Evolutionary conservation across 1,139 yeast genomes (phyloP), one percentile per base, ranked within the genome.

Genomic region (Nakaseomyces sp.): DNA sequence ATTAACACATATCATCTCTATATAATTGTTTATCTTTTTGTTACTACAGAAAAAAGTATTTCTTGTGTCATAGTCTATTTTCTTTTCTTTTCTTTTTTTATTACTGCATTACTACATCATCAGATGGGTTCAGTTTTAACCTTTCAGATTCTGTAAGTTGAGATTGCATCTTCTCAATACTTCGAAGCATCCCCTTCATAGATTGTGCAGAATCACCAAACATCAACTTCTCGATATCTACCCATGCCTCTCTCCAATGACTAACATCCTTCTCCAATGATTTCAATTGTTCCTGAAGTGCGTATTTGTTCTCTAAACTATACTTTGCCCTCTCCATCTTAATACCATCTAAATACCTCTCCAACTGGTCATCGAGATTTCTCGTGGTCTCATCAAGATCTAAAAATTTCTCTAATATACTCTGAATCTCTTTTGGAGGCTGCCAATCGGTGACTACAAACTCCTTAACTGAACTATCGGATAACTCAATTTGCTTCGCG

Each of bases 201-300:
- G 64, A 60, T 24, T 48, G 50, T 12, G 61, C 48, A 25, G 50
- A 53, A 39, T 58, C 62, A 7, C 64, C 64, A 44, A 61, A 61
- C 56, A 61, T 49, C 37, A 56, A 41, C 41, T 45, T 51, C 40
- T 61, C 65, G 24, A 60, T 50, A 28, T 53, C 50, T 19, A 57
- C 58, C 54, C 59, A 57, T 32, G 60, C 59, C 33, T 51, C 54
- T 37, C 60, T 53, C 65, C 65, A 61, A 13, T 50, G 47, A 10
- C 53, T 53, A 1, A 58, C 59, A 33, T 58, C 63, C 37, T 50
- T 53, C 9, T 51, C 55, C 24, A 60, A 36, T 16, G 49, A 45
- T 10, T 46, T 41, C 29, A 60, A 41, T 10, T 45, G 43, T n/a
- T 50, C 52, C 37, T 59, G 56, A 31, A 61, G 42, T 2, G 56